Percentiles rank a stretch among this genome's conserved stretches.
These are phyloP conservation scores for Hyaloscypha bicolor DNA, from an alignment of 495 filamentous ascomycete species.

Conservation along the genomic window DNA sequence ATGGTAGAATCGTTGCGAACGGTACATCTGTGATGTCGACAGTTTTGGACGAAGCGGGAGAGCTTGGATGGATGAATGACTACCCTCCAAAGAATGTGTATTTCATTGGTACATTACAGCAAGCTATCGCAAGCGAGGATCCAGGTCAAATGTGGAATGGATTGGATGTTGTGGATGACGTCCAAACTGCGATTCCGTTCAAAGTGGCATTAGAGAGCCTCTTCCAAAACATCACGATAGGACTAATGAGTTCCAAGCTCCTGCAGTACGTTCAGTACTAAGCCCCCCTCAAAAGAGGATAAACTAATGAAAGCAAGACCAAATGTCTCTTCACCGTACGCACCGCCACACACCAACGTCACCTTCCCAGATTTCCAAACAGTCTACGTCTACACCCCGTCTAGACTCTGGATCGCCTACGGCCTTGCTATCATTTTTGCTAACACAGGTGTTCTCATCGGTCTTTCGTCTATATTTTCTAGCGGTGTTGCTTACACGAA, in stretches of 20 bases:
- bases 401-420: neutral
- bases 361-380: neutral
- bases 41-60: neutral
- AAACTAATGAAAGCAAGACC: neutral
- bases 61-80: neutral
- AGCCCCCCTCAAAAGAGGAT: neutral
- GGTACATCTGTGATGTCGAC: neutral
- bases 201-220: neutral
- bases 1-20: neutral
- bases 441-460: neutral
- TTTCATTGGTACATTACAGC: neutral
- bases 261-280: neutral
- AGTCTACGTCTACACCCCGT: neutral
- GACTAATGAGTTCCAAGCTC: neutral
- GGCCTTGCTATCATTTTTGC: constrained; percentile 50
- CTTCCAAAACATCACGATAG: neutral
- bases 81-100: neutral
- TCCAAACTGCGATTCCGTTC: neutral
- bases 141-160: neutral
- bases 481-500: neutral
- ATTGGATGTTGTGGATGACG: neutral
- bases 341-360: neutral
- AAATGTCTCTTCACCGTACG: neutral
- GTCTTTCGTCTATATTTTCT: neutral
- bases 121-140: neutral